A percentile compares a stretch with the other conserved stretches of the same genome.
Evolutionary conservation across 352 stramenopile species (phyloP).

Genomic region (Phytopythium helicoides): DNA sequence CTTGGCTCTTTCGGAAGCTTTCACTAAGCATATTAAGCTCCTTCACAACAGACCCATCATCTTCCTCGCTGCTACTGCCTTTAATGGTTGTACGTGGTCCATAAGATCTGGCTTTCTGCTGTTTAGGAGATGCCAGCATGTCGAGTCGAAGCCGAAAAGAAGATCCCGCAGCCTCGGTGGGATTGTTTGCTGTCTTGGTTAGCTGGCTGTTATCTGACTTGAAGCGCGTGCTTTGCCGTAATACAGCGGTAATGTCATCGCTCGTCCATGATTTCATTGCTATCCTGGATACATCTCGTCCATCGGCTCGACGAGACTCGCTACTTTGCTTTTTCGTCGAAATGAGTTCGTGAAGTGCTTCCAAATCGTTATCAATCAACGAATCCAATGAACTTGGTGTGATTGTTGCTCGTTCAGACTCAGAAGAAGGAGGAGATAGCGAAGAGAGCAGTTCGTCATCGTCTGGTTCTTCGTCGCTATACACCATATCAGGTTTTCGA

Average conservation of each 20-base stretch:
- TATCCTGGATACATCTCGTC: not conserved
- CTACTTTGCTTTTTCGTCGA: constrained; percentile 13
- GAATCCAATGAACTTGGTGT: constrained; percentile 36
- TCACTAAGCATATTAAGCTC: constrained; percentile 33
- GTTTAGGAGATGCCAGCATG: not conserved
- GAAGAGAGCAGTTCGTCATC: constrained; percentile 12
- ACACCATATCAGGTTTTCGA: not conserved
- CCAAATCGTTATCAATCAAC: constrained; percentile 45
- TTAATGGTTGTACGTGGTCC: not conserved
- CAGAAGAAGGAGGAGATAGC: constrained; percentile 20
- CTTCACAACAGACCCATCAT: constrained; percentile 48
- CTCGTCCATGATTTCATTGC: constrained; percentile 17
- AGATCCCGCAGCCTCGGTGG: not conserved
- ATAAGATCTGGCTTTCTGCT: not conserved
- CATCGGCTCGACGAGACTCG: not conserved
- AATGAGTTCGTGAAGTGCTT: constrained; percentile 38
- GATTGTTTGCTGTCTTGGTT: not conserved
- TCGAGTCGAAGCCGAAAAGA: not conserved
- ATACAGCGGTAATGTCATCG: constrained; percentile 24
- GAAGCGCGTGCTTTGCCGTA: constrained; percentile 37
- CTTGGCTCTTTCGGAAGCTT: constrained; percentile 11
- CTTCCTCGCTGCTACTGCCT: constrained; percentile 7
- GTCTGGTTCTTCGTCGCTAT: not conserved
- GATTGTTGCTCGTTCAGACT: constrained; percentile 15
- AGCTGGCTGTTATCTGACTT: constrained; percentile 3